Evolutionary conservation across 2,329 filamentous ascomycete genomes (phyloP), one percentile per base, ranked within the genome.

Genomic region (Diaporthe sp.): DNA sequence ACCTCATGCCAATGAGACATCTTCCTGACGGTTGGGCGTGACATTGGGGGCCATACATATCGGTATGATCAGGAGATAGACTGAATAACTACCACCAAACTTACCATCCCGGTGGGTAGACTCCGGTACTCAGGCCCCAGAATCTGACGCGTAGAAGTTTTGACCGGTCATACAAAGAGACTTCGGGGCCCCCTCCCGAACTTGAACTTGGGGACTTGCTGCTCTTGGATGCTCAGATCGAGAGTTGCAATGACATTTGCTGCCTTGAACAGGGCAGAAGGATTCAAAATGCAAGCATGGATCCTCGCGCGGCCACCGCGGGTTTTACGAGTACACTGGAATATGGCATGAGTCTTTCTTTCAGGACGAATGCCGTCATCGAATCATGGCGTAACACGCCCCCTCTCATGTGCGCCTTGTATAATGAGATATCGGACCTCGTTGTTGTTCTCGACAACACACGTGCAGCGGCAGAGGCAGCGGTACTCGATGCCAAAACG

Each of bases 231-330:
- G 25, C 25, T 32, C 10, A 12, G 1, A 47, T 8, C 39, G n/a
- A 13, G 10, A 42, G 4, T 15, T 2, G 47, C 59, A 13, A 63
- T 63, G 59, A 47, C 25, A 42, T 44, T 6, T 47, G 25, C 39
- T 44, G 17, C 37, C 25, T 44, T 10, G 25, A 22, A 32, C 2
- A 44, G 25, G 25, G 8, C 37, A 15, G 27, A 47, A 9, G 17
- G 10, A n/a, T 63, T 15, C 39, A 63, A 63, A 32, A 63, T 63
- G 59, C 39, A 4, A 63, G 25, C 12, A 63, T 63, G 59, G 59
- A 63, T 47, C 17, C n/a, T 1, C 25, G 25, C 10, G 59, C 59
- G 39, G 30, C 37, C 39, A 63, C 30, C 39, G 39, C 59, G 27
- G 39, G 39, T 4, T 39, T 63, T 27, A 63, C 39, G 39, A 63